A percentile compares a stretch with the other conserved stretches of the same genome.
These are phyloP conservation scores for Platanthera guangdongensis DNA, from an alignment of 106 monocot species.

Conservation along the genomic window DNA sequence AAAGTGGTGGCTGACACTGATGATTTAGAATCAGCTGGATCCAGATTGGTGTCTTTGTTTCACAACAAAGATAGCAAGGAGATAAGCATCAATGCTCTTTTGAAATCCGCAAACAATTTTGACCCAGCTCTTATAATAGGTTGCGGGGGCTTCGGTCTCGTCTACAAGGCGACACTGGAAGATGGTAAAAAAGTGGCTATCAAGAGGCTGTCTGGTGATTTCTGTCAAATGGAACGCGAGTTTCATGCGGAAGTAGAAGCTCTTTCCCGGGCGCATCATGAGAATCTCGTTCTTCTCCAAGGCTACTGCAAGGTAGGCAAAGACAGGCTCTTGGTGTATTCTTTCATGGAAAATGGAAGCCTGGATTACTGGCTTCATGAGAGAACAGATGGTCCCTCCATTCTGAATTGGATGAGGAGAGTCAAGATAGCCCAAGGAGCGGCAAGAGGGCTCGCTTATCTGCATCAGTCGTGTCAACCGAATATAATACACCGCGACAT, in stretches of 20 bases:
- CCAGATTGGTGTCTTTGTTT: constrained; percentile 26
- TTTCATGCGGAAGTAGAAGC: constrained; percentile 24
- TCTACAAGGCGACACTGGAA: constrained; percentile 17
- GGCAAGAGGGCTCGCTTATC: constrained; percentile 17
- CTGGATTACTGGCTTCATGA: constrained; percentile 29
- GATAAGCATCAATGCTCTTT: constrained; percentile 15
- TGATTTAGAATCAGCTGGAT: constrained; percentile 6
- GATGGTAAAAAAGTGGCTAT: constrained; percentile 21
- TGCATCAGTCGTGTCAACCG: constrained; percentile 19
- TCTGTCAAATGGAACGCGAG: constrained; percentile 26
- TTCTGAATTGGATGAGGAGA: constrained; percentile 12
- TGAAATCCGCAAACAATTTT: constrained; percentile 26
- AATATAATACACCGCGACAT: constrained; percentile 21
- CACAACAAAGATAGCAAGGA: constrained; percentile 23
- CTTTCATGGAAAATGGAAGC: constrained; percentile 27
- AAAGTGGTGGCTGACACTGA: constrained; percentile 24
- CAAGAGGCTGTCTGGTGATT: constrained; percentile 21
- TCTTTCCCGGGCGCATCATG: constrained; percentile 19
- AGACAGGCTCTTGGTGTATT: constrained; percentile 18
- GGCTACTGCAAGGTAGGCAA: constrained; percentile 20
- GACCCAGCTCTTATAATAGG: constrained; percentile 19
- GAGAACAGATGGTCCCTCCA: constrained; percentile 10
- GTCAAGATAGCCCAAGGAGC: constrained; percentile 21
- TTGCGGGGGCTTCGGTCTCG: constrained; percentile 24
- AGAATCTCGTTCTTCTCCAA: constrained; percentile 21